A percentile compares a stretch with the other conserved stretches of the same genome.
These are phyloP conservation scores for Fusarium sp. DNA, from an alignment of 2,329 filamentous ascomycete species.

Conservation along the genomic window DNA sequence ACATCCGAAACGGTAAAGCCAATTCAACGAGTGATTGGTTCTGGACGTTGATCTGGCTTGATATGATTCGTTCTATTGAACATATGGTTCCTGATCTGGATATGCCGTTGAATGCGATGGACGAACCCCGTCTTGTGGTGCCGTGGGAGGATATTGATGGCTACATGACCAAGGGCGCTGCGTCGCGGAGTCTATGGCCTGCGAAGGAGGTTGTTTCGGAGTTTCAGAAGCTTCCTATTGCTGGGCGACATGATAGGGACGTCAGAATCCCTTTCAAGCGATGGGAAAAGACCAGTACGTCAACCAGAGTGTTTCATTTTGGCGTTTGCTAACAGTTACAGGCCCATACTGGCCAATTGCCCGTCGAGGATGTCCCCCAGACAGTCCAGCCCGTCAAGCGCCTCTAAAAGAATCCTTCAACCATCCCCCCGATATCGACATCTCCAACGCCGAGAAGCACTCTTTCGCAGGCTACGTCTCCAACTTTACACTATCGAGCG, in stretches of 20 bases:
- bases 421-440: constrained; percentile 55
- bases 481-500: constrained; percentile 68
- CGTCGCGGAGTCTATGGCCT: constrained; percentile 55
- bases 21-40: constrained; percentile 63
- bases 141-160: constrained; percentile 69
- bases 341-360: constrained; percentile 67
- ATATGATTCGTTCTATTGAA: constrained; percentile 62
- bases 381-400: constrained; percentile 66
- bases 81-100: constrained; percentile 72
- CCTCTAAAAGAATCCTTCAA: constrained; percentile 56
- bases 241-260: constrained; percentile 48
- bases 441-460: constrained; percentile 58
- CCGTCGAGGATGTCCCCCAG: constrained; percentile 68
- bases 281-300: constrained; percentile 63
- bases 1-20: constrained; percentile 62
- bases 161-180: constrained; percentile 62
- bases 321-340: constrained; percentile 36
- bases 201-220: constrained; percentile 55
- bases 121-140: constrained; percentile 71
- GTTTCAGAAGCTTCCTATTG: constrained; percentile 55
- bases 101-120: constrained; percentile 72
- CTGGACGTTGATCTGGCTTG: constrained; percentile 66
- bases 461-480: constrained; percentile 66
- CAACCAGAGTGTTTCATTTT: neutral
- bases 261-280: constrained; percentile 51